Percentiles rank a stretch among this genome's conserved stretches.
Evolutionary conservation across 371 early-diverging fungal genomes (phyloP).

Genomic region (Rhizopus arrhizus): DNA sequence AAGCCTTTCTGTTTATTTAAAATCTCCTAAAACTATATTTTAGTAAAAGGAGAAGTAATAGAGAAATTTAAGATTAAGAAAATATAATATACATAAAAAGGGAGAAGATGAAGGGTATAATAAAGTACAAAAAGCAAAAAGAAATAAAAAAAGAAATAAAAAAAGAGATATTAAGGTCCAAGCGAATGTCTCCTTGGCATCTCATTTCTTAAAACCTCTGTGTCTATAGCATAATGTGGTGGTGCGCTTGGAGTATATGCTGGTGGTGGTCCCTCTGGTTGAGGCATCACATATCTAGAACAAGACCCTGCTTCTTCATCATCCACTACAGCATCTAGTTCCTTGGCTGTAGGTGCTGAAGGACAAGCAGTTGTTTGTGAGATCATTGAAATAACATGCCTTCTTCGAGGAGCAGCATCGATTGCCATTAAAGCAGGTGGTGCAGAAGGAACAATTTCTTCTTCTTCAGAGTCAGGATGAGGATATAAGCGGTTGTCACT

Average conservation of each 20-base stretch:
- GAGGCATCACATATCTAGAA: not conserved
- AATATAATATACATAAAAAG: not conserved
- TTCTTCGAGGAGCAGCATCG: not conserved
- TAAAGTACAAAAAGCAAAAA: constrained; percentile 1
- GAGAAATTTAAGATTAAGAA: not conserved
- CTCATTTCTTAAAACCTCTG: constrained; percentile 6
- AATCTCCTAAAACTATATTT: no score
- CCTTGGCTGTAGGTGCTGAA: constrained; percentile 41
- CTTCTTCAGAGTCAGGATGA: constrained; percentile 1
- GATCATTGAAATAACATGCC: constrained; percentile 16
- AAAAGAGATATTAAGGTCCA: constrained; percentile 6
- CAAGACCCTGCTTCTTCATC: constrained; percentile 9
- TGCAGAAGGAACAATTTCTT: constrained; percentile 24
- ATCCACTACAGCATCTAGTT: constrained; percentile 29
- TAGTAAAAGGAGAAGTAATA: not conserved
- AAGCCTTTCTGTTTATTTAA: no score
- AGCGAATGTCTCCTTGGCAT: constrained; percentile 25
- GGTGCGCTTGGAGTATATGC: constrained; percentile 44
- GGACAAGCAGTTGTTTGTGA: constrained; percentile 34
- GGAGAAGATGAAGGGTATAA: constrained; percentile 9
- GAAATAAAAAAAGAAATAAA: not conserved
- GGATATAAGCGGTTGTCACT: not conserved
- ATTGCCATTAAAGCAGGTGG: constrained; percentile 13
- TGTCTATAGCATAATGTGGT: constrained; percentile 26
- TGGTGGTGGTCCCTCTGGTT: constrained; percentile 31